These are phyloP conservation scores for Aspergillus calidoustus DNA, from an alignment of 2,329 filamentous ascomycete genomes.

Conservation along the genomic window DNA sequence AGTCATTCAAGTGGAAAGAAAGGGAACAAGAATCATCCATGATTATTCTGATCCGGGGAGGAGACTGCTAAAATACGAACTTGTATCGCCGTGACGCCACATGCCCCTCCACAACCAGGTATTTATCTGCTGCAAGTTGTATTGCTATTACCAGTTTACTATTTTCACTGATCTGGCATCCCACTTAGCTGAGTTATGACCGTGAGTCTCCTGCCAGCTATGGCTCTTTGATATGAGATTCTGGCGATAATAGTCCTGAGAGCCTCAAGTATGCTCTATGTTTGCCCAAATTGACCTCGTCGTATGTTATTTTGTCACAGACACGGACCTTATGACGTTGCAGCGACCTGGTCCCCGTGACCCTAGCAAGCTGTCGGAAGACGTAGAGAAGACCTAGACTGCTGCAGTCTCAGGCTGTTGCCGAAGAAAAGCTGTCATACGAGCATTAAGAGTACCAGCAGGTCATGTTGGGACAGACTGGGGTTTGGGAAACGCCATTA, in stretches of 20 bases:
- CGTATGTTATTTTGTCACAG: background rate
- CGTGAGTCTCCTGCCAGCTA: background rate
- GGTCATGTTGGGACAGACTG: background rate
- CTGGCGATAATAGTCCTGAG: background rate
- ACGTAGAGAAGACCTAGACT: background rate
- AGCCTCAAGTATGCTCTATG: background rate
- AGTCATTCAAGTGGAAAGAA: constrained; percentile 5
- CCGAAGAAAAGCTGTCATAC: background rate
- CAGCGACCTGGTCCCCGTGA: background rate
- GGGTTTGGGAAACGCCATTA: background rate
- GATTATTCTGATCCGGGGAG: constrained; percentile 1
- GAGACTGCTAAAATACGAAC: background rate
- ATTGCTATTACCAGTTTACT: background rate
- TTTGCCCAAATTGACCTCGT: background rate
- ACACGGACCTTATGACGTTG: background rate
- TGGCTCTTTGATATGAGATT: background rate
- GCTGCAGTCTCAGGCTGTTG: background rate
- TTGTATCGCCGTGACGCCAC: background rate
- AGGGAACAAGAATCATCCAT: constrained; percentile 9
- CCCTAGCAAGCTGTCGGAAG: background rate
- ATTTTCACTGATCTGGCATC: background rate
- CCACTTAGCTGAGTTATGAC: background rate
- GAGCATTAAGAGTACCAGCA: background rate
- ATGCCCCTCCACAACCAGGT: constrained; percentile 2
- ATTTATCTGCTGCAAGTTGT: background rate